Conservation (phyloP, 768 basidiomycete genomes). For the Collybia mongolica region DNA sequence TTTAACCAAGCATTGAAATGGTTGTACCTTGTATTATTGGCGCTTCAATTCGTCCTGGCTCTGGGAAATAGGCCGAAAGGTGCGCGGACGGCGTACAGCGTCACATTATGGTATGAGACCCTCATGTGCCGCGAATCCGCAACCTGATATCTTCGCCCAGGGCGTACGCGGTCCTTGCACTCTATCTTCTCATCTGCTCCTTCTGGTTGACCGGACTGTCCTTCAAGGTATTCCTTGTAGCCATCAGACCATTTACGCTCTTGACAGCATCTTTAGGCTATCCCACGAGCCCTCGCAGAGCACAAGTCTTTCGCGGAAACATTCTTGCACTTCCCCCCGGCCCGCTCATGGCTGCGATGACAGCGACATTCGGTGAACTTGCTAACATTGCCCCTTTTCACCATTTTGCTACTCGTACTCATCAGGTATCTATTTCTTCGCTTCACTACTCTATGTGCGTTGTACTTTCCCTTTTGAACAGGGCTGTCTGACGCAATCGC, state of each 20-base stretch:
- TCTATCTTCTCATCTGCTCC: conserved; percentile 87
- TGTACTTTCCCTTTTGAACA: neutral
- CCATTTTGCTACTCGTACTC: conserved; percentile 10
- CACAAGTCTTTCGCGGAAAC: conserved; percentile 53
- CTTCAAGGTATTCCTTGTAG: conserved; percentile 54
- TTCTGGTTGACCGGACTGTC: conserved; percentile 81
- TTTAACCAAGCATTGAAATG: conserved; percentile 80
- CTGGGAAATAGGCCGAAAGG: conserved; percentile 85
- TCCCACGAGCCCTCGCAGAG: conserved; percentile 46
- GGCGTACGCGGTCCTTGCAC: conserved; percentile 82
- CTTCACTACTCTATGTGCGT: conserved; percentile 84
- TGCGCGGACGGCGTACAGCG: conserved; percentile 68
- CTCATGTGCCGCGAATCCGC: neutral
- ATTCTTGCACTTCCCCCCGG: conserved; percentile 80
- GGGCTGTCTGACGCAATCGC: neutral
- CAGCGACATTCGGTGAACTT: conserved; percentile 77
- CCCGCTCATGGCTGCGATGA: conserved; percentile 80
- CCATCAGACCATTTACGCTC: neutral
- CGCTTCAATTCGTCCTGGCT: conserved; percentile 57
- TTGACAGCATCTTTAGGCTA: conserved; percentile 32
- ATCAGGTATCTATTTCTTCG: conserved; percentile 73
- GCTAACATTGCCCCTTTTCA: neutral
- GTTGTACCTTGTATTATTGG: conserved; percentile 87
- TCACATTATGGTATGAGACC: conserved; percentile 69
- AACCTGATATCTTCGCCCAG: conserved; percentile 26